Evolutionary conservation across 192 early-diverging fungal genomes (phyloP), one percentile per base, ranked within the genome.

Genomic region (Chytriomyces sp.): DNA sequence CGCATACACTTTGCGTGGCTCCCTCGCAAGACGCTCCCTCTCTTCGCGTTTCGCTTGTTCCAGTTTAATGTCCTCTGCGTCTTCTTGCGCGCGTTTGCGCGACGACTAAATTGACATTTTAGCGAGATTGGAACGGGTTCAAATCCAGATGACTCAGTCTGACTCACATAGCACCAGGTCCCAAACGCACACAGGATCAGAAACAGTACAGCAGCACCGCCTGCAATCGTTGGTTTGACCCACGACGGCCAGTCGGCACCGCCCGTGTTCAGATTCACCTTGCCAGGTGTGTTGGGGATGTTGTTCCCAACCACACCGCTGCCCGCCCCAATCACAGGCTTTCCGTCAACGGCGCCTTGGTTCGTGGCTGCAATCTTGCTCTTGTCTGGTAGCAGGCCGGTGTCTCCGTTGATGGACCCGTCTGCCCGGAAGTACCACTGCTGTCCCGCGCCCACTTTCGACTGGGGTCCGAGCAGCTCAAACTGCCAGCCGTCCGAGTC

Each of bases 401-500:
- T 9, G 13, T 45, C 13, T 45, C 65, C 65, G 23, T 67, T 67
- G 23, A 67, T 67, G 43, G 35, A 45, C n/a, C 47, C 23, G 3
- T 35, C 13, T 2, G 65, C 24, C 7, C 65, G 26, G 24, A 67
- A 45, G 44, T 67, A 67, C 65, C 65, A 67, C 35, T 45, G 24
- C 45, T 35, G 13, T 3, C 65, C 65, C 2, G 65, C 65, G 44
- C 65, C 65, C 13, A 67, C 65, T 67, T 67, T 67, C 43, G 10
- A 18, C 47, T 67, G 65, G 3, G 65, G 65, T 11, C 65, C 65
- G 10, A 67, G 43, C 5, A 67, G 46, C 0, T 13, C 8, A 13
- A 67, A 67, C 13, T 16, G 8, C 65, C 65, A 67, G 10, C 13
- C 13, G 3, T 45, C 43, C 6, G 43, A 28, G 28, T 11, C 24